Evolutionary conservation across 345 rosid species (phyloP), one percentile per base, ranked within the genome.

Genomic region (Turritis glabra): DNA sequence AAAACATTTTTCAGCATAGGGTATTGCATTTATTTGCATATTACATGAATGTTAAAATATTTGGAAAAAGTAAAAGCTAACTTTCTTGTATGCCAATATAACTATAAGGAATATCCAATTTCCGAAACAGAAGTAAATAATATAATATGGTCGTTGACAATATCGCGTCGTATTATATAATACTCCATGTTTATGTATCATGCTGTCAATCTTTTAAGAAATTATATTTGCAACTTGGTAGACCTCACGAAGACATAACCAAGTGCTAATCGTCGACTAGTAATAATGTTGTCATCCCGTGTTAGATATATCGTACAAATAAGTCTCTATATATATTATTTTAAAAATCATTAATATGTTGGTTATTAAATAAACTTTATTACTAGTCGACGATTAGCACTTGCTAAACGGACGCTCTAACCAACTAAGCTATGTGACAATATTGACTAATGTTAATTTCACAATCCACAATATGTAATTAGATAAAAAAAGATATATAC

Each of bases 191-290:
- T 65, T 15, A 69, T 56, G 54, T 19, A 29, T 70, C 46, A 57
- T 9, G 74, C 56, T 30, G 74, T 33, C 25, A 17, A 13, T 29
- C 4, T 44, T 22, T 58, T 44, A 46, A 44, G 32, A 57, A 44
- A 30, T 44, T 30, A 57, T n/a, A 27, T 44, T 70, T 32, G 3
- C 65, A 57, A 43, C 74, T 57, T 70, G 66, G 74, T 70, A 22
- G 74, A 57, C 66, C 46, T 44, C 66, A 57, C 74, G 74, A 70
- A 44, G n/a, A 21, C 55, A 70, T 30, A 44, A 56, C 54, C 22
- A 46, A 43, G 22, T 43, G 32, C 43, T 56, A 56, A 41, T 29
- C 53, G 9, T 40, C 29, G 9, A 69, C 2, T 55, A 17, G 19
- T 55, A 55, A 56, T 25, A 43, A 51, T 51, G 59, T 66, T 51